Conservation (phyloP, 352 stramenopile genomes). For the Globisporangium splendens region DNA sequence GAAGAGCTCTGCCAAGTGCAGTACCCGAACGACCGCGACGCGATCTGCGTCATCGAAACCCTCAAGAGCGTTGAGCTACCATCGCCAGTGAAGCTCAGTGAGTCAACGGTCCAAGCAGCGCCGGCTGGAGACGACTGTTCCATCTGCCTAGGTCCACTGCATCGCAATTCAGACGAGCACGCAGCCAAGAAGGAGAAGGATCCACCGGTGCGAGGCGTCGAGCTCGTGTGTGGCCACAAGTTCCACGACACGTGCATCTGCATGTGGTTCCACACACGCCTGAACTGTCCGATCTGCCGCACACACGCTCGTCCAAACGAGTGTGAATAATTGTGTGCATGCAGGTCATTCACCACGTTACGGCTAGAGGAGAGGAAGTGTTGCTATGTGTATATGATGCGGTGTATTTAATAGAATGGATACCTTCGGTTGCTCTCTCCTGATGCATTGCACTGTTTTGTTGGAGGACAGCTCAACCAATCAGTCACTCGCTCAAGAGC, state of each 20-base stretch:
- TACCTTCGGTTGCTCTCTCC: neutral
- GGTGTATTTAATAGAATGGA: neutral
- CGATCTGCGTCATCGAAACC: slow-evolving; percentile 35
- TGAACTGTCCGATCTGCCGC: slow-evolving; percentile 68
- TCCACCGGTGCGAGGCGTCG: slow-evolving; percentile 19
- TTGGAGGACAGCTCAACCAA: neutral
- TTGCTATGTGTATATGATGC: neutral
- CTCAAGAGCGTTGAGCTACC: slow-evolving; percentile 29
- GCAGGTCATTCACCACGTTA: neutral
- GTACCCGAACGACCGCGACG: slow-evolving; percentile 43
- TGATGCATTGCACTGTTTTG: neutral
- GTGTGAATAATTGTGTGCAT: too few species aligned
- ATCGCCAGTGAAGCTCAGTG: slow-evolving; percentile 3
- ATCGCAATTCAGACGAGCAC: slow-evolving; percentile 4
- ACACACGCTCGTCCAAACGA: slow-evolving; percentile 7
- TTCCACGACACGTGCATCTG: slow-evolving; percentile 79
- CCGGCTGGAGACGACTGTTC: slow-evolving; percentile 27
- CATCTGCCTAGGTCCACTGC: slow-evolving; percentile 49
- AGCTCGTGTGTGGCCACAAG: slow-evolving; percentile 55
- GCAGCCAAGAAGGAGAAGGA: neutral
- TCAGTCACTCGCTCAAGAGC: slow-evolving; percentile 26
- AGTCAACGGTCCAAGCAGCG: slow-evolving; percentile 1
- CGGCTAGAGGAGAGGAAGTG: neutral
- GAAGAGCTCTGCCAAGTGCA: slow-evolving; percentile 46
- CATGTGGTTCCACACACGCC: slow-evolving; percentile 54